Base-by-base conservation (phyloP, 2,329 filamentous ascomycete genomes). In the Pseudomassariella vexata region DNA sequence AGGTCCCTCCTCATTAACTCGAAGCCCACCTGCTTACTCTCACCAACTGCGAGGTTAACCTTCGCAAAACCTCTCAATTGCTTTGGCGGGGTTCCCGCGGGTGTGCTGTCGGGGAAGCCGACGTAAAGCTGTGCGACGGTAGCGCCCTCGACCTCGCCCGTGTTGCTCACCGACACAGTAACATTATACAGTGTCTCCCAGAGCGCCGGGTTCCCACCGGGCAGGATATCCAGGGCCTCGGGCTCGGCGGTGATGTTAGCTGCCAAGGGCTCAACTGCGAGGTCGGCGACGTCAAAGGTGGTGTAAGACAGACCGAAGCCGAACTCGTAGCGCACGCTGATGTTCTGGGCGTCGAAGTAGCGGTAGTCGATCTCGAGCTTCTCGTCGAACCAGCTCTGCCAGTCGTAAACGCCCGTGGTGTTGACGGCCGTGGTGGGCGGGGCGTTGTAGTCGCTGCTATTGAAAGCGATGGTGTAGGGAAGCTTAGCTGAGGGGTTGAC, bases 61-160 rank as follows among this genome's bases (percentile, higher is more conserved):
- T 86, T 76, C 35, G 94, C 85, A 49, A 95, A 96, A 18, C 80
- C 81, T 39, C 90, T 79, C 12, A 95, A 76, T 2, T 79, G 76
- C 47, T 95, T 84, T 20, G 79, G 69, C 1, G 82, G 73, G 3
- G 15, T 31, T 21, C 42, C 26, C 28, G 30, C 19, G 18, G 24
- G 16, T 16, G 27, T 12, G 9, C 6, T 10, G 24, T 29, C 15
- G 19, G 28, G 20, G 9, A 19, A 30, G 19, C 15, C n/a, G 10
- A 35, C 26, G 23, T 32, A 21, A n/a, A 88, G 60, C 65, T 92
- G 85, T 1, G 79, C 69, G 3, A 92, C 73, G 49, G 86, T 82
- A 24, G 85, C 79, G 23, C 83, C 82, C 2, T 59, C 65, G 0
- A 76, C 51, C 0, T 59, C 52, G 19, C 85, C 85, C 3, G 72